Conservation (phyloP, 78 protist genomes). For the Mantamonas sphyraenae region DNA sequence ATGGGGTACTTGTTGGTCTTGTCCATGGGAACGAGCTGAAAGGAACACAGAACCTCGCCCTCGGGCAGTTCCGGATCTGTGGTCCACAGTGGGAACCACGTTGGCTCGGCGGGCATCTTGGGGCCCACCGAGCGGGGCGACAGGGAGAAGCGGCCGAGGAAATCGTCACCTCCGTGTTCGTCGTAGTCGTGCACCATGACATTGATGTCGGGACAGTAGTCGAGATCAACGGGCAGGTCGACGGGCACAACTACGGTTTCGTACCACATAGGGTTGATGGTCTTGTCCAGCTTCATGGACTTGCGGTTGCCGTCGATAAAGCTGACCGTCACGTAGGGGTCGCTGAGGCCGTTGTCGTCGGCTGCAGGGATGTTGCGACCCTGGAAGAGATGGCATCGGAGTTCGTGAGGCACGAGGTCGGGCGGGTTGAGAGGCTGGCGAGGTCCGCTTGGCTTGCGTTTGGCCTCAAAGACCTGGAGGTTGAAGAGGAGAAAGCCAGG, state of each 20-base stretch:
- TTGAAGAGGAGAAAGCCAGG: background rate
- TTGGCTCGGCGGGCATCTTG: background rate
- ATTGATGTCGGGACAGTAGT: background rate
- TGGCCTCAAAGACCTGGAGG: background rate
- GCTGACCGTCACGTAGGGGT: conserved; percentile 1
- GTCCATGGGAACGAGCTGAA: background rate
- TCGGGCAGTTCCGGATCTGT: background rate
- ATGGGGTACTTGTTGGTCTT: background rate
- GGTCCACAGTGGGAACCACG: background rate
- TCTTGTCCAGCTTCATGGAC: no score
- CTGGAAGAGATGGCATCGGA: conserved; percentile 3
- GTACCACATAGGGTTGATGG: no score
- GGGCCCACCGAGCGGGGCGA: background rate
- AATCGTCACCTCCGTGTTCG: background rate
- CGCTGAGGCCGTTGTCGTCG: conserved; percentile 7
- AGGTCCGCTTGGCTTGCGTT: background rate
- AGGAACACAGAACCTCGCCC: background rate
- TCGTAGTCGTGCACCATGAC: background rate
- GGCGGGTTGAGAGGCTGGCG: background rate
- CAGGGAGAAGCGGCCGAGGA: conserved; percentile 3
- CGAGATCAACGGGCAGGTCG: background rate
- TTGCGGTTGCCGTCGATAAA: background rate
- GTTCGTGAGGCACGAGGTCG: background rate
- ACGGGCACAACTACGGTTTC: background rate
- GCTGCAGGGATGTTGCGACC: conserved; percentile 2